Evolutionary conservation across 345 rosid genomes (phyloP).

Genomic region (Streptanthus diversifolius): DNA sequence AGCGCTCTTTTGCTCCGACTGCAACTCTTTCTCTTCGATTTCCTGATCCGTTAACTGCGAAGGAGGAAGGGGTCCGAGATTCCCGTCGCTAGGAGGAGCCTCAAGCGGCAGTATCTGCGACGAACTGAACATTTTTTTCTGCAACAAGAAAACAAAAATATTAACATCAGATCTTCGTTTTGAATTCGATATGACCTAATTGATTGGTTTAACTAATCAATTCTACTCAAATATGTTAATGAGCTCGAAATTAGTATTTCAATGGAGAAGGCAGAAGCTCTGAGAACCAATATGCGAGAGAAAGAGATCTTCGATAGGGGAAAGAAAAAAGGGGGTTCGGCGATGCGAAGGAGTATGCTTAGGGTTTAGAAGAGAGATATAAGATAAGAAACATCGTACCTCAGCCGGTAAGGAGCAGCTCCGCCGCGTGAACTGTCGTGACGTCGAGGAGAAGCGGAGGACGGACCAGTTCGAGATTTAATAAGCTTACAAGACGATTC

Average conservation of each 20-base stretch:
- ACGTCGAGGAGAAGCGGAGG: neutral
- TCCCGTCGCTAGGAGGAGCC: conserved; percentile 69
- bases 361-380: neutral
- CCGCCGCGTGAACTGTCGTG: conserved; percentile 3
- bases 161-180: neutral
- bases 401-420: conserved; percentile 11
- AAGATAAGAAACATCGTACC: conserved; percentile 22
- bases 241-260: neutral
- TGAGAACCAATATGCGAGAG: neutral
- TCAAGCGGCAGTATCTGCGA: conserved; percentile 65
- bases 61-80: conserved; percentile 55
- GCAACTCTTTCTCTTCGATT: conserved; percentile 36
- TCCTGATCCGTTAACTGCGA: conserved; percentile 52
- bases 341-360: neutral
- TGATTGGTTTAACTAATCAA: neutral
- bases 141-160: neutral
- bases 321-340: neutral
- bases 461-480: neutral
- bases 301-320: neutral
- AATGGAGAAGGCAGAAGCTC: too few species aligned
- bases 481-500: neutral
- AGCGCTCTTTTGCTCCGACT: conserved; percentile 44
- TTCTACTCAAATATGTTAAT: neutral
- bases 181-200: conserved; percentile 4
- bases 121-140: conserved; percentile 46